A percentile compares a stretch with the other conserved stretches of the same genome.
Evolutionary conservation across 306 rosid genomes (phyloP).

Genomic region (Lithocarpus polystachyus): DNA sequence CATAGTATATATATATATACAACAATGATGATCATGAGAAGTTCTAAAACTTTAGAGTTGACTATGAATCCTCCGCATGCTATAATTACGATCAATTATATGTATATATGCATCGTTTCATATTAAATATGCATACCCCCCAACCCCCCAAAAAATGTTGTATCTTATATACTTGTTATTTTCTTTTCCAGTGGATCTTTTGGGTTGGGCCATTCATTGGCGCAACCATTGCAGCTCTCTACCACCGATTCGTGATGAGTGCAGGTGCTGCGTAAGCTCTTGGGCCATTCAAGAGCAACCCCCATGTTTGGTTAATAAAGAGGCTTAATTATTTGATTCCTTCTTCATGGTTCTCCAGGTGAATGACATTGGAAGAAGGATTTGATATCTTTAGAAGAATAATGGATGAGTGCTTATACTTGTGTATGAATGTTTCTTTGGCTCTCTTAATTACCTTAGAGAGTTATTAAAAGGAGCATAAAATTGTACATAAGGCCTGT

Average conservation of each 20-base stretch:
- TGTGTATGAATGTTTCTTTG: neutral
- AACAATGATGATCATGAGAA: too few relatives aligned
- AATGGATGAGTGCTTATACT: constrained; percentile 19
- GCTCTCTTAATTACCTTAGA: neutral
- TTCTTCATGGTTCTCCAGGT: constrained; percentile 15
- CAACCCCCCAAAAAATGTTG: too few relatives aligned
- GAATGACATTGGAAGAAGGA: constrained; percentile 21
- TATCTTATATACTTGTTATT: neutral
- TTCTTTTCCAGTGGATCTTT: constrained; percentile 75
- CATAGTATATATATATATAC: too few relatives aligned
- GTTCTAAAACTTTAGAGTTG: too few relatives aligned
- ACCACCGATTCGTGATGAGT: constrained; percentile 86
- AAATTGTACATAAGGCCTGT: constrained; percentile 37
- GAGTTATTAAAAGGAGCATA: constrained; percentile 11
- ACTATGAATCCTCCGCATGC: too few relatives aligned
- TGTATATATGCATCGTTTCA: too few relatives aligned
- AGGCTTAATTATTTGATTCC: neutral
- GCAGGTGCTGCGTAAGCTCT: constrained; percentile 61
- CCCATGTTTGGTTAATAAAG: neutral
- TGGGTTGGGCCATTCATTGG: constrained; percentile 96
- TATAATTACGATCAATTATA: too few relatives aligned
- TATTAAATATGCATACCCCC: too few relatives aligned
- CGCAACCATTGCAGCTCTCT: constrained; percentile 93
- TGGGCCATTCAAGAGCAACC: constrained; percentile 78
- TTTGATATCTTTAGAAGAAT: neutral